Conservation (phyloP, 2,329 filamentous ascomycete genomes). For the Colletotrichum sublineola region DNA sequence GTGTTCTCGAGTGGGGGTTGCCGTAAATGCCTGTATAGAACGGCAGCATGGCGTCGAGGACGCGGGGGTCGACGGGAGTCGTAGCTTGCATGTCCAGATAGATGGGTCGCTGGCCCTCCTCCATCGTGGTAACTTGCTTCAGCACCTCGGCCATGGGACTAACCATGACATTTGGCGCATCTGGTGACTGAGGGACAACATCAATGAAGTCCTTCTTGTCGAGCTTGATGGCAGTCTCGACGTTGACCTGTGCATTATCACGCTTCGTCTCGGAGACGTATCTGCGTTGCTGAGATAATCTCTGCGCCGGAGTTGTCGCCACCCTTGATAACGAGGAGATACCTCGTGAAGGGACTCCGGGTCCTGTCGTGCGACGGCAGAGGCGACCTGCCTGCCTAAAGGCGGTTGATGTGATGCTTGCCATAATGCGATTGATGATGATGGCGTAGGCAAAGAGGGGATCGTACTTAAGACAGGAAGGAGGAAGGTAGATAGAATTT, state of each 20-base stretch:
- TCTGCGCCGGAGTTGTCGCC: constrained; percentile 47
- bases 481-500: constrained; percentile 33
- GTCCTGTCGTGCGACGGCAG: constrained; percentile 57
- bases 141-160: constrained; percentile 89
- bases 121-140: constrained; percentile 93
- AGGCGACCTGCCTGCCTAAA: constrained; percentile 81
- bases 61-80: constrained; percentile 92
- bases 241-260: constrained; percentile 82
- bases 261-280: constrained; percentile 90
- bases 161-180: constrained; percentile 76
- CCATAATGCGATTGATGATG: constrained; percentile 61
- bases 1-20: constrained; percentile 96
- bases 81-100: constrained; percentile 99
- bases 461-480: constrained; percentile 34
- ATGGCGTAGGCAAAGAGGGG: constrained; percentile 41
- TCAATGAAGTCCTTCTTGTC: constrained; percentile 87
- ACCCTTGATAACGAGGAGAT: constrained; percentile 51
- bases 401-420: constrained; percentile 74
- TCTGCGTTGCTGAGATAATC: constrained; percentile 61
- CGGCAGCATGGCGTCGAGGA: constrained; percentile 96
- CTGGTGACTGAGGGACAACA: constrained; percentile 57
- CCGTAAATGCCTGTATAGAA: constrained; percentile 94
- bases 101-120: constrained; percentile 92
- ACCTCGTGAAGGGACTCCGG: constrained; percentile 52
- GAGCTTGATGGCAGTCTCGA: constrained; percentile 86